phyloP scores from a whole-genome alignment of 345 rosid species.

The Acer saccharum region DNA sequence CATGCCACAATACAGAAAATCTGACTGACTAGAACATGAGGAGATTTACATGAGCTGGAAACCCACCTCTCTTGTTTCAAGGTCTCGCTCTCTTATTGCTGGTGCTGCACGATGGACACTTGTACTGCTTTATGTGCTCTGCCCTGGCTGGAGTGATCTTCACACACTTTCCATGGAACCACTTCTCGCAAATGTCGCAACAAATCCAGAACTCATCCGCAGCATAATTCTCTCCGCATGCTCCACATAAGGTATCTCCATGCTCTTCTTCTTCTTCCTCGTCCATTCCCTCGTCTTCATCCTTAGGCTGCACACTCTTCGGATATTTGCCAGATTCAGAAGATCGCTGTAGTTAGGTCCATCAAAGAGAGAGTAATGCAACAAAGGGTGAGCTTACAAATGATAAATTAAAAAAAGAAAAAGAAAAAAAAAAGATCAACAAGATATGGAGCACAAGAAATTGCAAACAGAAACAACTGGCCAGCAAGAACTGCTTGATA shows the following conservation, averaged over 20 bases:
- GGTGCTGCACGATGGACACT: slow-evolving; percentile 76
- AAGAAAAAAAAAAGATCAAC: not conserved
- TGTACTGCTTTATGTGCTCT: slow-evolving; percentile 83
- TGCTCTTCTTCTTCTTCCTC: slow-evolving; percentile 63
- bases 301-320: slow-evolving; percentile 37
- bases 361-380: slow-evolving; percentile 8
- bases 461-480: not conserved
- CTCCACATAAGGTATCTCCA: slow-evolving; percentile 77
- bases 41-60: slow-evolving; percentile 11
- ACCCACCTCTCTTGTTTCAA: slow-evolving; percentile 29
- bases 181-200: slow-evolving; percentile 78
- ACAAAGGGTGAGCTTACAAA: not conserved
- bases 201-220: slow-evolving; percentile 86
- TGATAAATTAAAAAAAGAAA: not conserved
- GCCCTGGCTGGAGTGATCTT: slow-evolving; percentile 87
- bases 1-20: slow-evolving; percentile 16
- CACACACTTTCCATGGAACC: slow-evolving; percentile 89
- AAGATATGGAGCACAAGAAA: not conserved
- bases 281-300: slow-evolving; percentile 51
- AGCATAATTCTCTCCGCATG: slow-evolving; percentile 77
- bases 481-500: not conserved
- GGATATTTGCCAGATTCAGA: slow-evolving; percentile 49
- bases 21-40: slow-evolving; percentile 21
- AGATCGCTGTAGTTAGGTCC: slow-evolving; percentile 45
- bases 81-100: slow-evolving; percentile 70